Conservation (phyloP, 2,329 filamentous ascomycete genomes). For the Fusarium torreyae region DNA sequence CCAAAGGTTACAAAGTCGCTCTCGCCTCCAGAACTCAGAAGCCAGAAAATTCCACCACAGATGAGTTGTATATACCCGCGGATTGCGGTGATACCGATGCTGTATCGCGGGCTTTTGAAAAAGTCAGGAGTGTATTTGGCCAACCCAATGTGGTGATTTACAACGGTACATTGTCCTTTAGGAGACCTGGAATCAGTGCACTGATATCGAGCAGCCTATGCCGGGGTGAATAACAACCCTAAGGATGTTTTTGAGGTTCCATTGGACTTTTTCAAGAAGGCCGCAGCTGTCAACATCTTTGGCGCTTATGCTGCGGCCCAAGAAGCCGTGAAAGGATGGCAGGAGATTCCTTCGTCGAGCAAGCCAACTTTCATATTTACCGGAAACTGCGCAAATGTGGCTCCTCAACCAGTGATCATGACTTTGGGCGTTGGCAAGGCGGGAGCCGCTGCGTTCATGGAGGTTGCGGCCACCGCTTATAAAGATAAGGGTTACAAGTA, state of each 20-base stretch:
- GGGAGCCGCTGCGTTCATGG: slow-evolving; percentile 5
- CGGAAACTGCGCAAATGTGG: slow-evolving; percentile 11
- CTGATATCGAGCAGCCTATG: background rate
- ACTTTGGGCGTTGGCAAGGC: slow-evolving; percentile 22
- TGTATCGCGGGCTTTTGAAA: background rate
- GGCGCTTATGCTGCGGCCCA: slow-evolving; percentile 22
- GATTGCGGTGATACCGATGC: slow-evolving; percentile 2
- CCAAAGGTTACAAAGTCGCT: slow-evolving; percentile 24
- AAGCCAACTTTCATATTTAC: slow-evolving; percentile 14
- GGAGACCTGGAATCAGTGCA: accelerated
- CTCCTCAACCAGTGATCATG: background rate
- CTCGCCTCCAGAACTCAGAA: slow-evolving; percentile 15
- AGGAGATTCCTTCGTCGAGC: background rate
- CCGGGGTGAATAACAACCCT: background rate
- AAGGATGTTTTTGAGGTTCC: slow-evolving; percentile 7
- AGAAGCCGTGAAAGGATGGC: slow-evolving; percentile 11
- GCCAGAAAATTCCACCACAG: background rate
- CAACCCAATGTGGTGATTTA: slow-evolving; percentile 21
- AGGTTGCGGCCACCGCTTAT: slow-evolving; percentile 6
- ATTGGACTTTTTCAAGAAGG: background rate
- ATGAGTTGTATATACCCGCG: slow-evolving; percentile 5
- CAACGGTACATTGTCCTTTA: background rate
- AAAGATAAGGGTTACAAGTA: slow-evolving; percentile 12
- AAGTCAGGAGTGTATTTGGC: slow-evolving; percentile 1
- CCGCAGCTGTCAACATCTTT: background rate